Percentiles rank a stretch among this genome's conserved stretches.
phyloP scores from a whole-genome alignment of 768 basidiomycete species.

The Suillus tomentosus region DNA sequence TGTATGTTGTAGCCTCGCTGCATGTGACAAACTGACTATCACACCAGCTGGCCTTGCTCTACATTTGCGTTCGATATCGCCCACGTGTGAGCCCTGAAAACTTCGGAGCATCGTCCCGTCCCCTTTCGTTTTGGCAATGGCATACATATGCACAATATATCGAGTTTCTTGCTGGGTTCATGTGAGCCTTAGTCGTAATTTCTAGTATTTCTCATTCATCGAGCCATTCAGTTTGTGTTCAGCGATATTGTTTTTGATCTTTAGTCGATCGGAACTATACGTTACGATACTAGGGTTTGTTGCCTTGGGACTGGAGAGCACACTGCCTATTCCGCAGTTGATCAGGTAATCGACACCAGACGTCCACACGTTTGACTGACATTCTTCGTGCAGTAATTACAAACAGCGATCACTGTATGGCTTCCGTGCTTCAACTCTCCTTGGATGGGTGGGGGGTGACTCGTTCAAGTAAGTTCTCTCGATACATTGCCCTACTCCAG shows the following conservation, averaged over 20 bases:
- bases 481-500: conserved; percentile 11
- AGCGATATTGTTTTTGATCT: conserved; percentile 74
- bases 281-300: conserved; percentile 70
- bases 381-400: conserved; percentile 58
- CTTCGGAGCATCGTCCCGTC: conserved; percentile 60
- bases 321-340: conserved; percentile 83
- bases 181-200: conserved; percentile 44
- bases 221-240: conserved; percentile 52
- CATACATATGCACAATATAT: conserved; percentile 73
- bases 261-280: conserved; percentile 62
- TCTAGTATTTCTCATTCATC: conserved; percentile 15
- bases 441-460: conserved; percentile 86
- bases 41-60: conserved; percentile 69
- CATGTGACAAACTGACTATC: conserved; percentile 20
- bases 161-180: conserved; percentile 78
- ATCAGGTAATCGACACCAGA: conserved; percentile 51
- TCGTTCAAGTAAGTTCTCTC: conserved; percentile 67
- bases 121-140: conserved; percentile 88
- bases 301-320: conserved; percentile 82
- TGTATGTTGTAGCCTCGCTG: conserved; percentile 4
- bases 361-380: neutral
- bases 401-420: conserved; percentile 80
- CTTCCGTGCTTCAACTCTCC: conserved; percentile 77
- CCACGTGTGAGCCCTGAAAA: conserved; percentile 62
- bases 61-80: conserved; percentile 78